Base-by-base conservation (phyloP, 495 filamentous ascomycete species). In the Trichoderma virens region DNA sequence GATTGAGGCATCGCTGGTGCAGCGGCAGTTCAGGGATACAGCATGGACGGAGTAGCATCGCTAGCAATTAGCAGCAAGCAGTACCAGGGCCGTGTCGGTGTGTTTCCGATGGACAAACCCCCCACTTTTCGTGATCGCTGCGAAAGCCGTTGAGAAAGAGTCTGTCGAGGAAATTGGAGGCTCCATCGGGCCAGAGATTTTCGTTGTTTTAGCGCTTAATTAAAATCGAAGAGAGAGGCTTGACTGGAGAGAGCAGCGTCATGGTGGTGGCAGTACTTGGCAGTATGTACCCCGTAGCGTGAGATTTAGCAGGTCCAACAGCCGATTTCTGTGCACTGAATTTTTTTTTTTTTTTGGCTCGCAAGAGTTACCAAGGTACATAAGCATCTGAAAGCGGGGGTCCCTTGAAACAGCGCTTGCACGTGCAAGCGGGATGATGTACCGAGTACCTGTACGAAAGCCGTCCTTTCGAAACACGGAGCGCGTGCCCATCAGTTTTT, bases 151-250 rank as follows among this genome's bases (percentile, higher is more conserved):
- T 8, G 7, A 20, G 8, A n/a, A 47, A 47, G n/a, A 23, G 27
- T n/a, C n/a, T n/a, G n/a, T n/a, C n/a, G n/a, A n/a, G 23, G 51
- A 56, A 56, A 56, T 56, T 56, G 25, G 51, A 56, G 51, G 51
- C 51, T 56, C 51, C 51, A 56, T 56, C 51, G 3, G 7, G 11
- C 3, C n/a, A 8, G 11, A 7, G 9, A 28, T 28, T 56, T 30
- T 30, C 25, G 5, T 30, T n/a, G 16, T n/a, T 47, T 56, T 56
- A 56, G 51, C 51, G 51, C 51, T 30, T 56, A 13, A 56, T n/a
- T n/a, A n/a, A n/a, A n/a, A n/a, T n/a, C n/a, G n/a, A n/a, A n/a
- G n/a, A n/a, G n/a, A n/a, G n/a, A n/a, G n/a, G n/a, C n/a, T n/a
- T n/a, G n/a, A n/a, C n/a, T n/a, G n/a, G n/a, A n/a, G n/a, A n/a